Percentiles rank a stretch among this genome's conserved stretches.
Conservation (phyloP, 805 yeast species). For the Saccharomyces jurei region DNA sequence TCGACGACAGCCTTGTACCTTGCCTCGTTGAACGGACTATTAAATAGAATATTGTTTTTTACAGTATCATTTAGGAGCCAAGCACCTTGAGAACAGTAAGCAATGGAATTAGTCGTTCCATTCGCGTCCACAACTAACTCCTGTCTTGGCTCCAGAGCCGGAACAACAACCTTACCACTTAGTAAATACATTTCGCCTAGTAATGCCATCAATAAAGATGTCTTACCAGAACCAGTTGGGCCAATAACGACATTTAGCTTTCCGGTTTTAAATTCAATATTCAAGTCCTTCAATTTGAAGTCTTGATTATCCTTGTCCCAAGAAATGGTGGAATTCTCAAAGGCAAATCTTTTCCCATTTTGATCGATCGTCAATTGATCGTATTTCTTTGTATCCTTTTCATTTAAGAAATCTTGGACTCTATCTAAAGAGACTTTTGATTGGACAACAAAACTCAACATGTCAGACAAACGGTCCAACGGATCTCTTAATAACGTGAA, state of each 20-base stretch:
- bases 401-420: conserved; percentile 62
- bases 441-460: conserved; percentile 70
- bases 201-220: conserved; percentile 73
- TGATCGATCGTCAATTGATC: conserved; percentile 53
- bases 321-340: conserved; percentile 63
- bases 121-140: conserved; percentile 61
- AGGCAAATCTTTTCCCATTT: conserved; percentile 46
- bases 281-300: conserved; percentile 65
- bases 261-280: conserved; percentile 54
- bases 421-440: conserved; percentile 83
- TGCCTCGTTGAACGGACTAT: conserved; percentile 54
- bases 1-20: conserved; percentile 68
- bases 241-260: conserved; percentile 76
- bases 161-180: conserved; percentile 62
- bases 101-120: conserved; percentile 78
- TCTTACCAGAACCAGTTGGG: conserved; percentile 85
- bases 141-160: conserved; percentile 64
- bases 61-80: conserved; percentile 86
- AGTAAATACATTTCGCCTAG: conserved; percentile 79
- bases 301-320: conserved; percentile 53
- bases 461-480: conserved; percentile 74
- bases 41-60: conserved; percentile 67
- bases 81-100: conserved; percentile 85
- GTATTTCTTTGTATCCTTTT: conserved; percentile 76
- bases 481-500: conserved; percentile 76